These are phyloP conservation scores for Pseudodiploospora longispora DNA, from an alignment of 2,329 filamentous ascomycete species.

Conservation along the genomic window DNA sequence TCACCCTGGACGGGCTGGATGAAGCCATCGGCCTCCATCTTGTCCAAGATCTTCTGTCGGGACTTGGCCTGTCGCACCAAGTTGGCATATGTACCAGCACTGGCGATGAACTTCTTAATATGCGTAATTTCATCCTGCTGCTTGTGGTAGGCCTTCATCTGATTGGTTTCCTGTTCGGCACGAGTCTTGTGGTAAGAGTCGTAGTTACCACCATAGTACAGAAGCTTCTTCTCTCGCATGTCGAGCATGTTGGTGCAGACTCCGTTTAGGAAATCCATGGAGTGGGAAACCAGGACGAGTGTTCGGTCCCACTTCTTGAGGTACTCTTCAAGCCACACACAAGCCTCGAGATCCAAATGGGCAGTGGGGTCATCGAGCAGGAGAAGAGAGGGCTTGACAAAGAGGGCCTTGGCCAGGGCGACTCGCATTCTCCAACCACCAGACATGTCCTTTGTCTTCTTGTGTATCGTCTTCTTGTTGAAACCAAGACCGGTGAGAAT, in stretches of 20 bases:
- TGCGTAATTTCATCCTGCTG: conserved; percentile 98
- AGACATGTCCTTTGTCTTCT: conserved; percentile 99
- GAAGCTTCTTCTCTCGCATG: conserved; percentile 80
- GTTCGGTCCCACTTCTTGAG: conserved; percentile 99
- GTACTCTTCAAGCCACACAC: conserved; percentile 99
- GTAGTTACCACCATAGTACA: conserved; percentile 99
- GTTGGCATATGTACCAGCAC: conserved; percentile 99
- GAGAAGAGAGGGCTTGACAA: conserved; percentile 93
- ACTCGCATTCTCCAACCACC: conserved; percentile 99
- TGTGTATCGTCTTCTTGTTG: conserved; percentile 96
- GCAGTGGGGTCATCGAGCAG: conserved; percentile 97
- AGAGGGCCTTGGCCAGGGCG: conserved; percentile 91
- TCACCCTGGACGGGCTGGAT: conserved; percentile 85
- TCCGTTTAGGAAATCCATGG: conserved; percentile 98
- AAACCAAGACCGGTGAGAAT: conserved; percentile 98
- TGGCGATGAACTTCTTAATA: conserved; percentile 99
- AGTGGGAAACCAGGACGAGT: conserved; percentile 92
- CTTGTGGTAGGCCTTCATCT: conserved; percentile 98
- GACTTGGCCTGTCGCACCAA: conserved; percentile 98
- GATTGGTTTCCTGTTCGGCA: conserved; percentile 89
- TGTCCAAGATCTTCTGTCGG: conserved; percentile 98
- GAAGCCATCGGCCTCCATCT: conserved; percentile 99
- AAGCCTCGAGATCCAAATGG: conserved; percentile 98
- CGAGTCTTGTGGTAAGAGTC: conserved; percentile 96
- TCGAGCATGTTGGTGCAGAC: conserved; percentile 98